Evolutionary conservation across 2,329 filamentous ascomycete species (phyloP).

Genomic region (Coniochaeta sp.): DNA sequence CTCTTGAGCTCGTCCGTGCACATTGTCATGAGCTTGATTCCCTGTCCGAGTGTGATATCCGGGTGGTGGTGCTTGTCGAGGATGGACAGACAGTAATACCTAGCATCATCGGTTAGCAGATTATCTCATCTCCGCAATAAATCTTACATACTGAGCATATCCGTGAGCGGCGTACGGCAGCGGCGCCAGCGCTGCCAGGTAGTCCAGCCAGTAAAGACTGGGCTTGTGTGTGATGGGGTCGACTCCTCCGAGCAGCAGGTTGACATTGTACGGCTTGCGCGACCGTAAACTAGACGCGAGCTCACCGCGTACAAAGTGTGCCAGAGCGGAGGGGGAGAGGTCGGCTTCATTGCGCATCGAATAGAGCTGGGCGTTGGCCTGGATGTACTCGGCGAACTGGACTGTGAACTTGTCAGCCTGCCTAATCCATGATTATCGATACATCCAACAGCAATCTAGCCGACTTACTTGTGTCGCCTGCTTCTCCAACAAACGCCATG

Average conservation of each 20-base stretch:
- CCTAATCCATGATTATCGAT: background rate
- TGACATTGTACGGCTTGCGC: conserved; percentile 92
- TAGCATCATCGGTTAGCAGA: conserved; percentile 21
- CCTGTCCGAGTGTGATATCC: conserved; percentile 81
- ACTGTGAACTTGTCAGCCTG: conserved; percentile 44
- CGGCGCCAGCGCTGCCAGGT: conserved; percentile 80
- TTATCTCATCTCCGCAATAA: background rate
- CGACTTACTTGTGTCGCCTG: conserved; percentile 78
- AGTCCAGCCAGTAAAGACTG: conserved; percentile 93
- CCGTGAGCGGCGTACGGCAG: conserved; percentile 95
- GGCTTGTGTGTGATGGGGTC: conserved; percentile 89
- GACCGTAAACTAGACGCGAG: conserved; percentile 86
- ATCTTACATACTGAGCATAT: conserved; percentile 74
- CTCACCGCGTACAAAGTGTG: conserved; percentile 89
- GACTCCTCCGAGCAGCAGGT: conserved; percentile 88
- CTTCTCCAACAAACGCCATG: conserved; percentile 92
- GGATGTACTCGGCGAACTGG: conserved; percentile 98
- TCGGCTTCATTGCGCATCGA: conserved; percentile 96
- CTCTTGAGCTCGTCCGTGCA: conserved; percentile 97
- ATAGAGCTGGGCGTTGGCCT: conserved; percentile 97
- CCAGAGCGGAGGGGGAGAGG: conserved; percentile 80
- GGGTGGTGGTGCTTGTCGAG: conserved; percentile 98
- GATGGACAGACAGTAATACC: conserved; percentile 96
- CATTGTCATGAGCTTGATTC: conserved; percentile 86
- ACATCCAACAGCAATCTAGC: conserved; percentile 1